Evolutionary conservation across 768 basidiomycete species (phyloP), one percentile per base, ranked within the genome.

Genomic region (Lactarius psammicola): DNA sequence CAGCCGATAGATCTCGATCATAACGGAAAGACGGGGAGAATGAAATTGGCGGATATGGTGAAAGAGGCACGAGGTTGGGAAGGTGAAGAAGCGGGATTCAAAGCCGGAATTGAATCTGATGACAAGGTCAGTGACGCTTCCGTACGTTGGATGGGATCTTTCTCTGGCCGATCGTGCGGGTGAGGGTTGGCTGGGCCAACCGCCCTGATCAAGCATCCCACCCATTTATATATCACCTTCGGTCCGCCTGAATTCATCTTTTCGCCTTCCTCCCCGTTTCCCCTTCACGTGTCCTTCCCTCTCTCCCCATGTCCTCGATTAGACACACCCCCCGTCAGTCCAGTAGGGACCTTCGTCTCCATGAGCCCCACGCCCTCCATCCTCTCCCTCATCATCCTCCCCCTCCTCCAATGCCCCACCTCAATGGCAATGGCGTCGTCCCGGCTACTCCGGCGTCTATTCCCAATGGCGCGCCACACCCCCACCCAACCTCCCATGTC

Each of bases 311-410:
- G 87, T 82, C 88, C 71, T 81, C 63, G 49, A 64, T 80, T 71
- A 77, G 88, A 74, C 85, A 86, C 71, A 75, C 83, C 36, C 80
- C 85, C 66, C 87, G 87, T 70, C 85, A 82, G 69, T 74, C 80
- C 36, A 85, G 86, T 66, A 78, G 85, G 70, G 87, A 89, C 75
- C 78, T 83, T 34, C 84, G 85, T 67, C 83, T 87, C 74, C 87
- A 87, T 70, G 87, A 89, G 68, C 78, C 81, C 30, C 78, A 82
- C 58, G 70, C 81, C 51, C 73, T 80, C 34, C 82, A 80, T 70
- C 72, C 75, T n/a, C 79, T 79, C 63, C 64, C 78, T 66, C 75
- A 75, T 75, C 78, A 79, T 57, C 79, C 78, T 61, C 75, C 76
- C 26, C 77, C 75, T 28, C 75, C 76, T 23, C 75, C 73, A 67